phyloP scores from a whole-genome alignment of 345 rosid genomes.

The Linum usitatissimum region DNA sequence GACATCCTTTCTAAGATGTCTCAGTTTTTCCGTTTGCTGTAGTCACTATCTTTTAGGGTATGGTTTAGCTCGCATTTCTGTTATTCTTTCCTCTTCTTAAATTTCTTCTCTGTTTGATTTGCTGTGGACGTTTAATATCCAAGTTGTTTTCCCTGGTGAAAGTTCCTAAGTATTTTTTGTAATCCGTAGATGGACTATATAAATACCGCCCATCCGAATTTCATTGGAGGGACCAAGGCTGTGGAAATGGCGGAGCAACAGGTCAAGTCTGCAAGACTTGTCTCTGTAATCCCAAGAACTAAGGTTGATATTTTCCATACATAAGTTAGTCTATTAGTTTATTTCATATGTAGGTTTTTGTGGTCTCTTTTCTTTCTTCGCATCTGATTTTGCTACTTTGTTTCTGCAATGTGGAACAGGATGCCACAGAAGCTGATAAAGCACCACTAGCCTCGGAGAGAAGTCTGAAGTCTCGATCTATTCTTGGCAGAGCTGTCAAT shows the following conservation, averaged over 20 bases:
- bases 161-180: background rate
- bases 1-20: background rate
- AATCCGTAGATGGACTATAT: constrained; percentile 1
- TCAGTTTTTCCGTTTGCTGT: too few species aligned
- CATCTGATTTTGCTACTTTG: constrained; percentile 9
- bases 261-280: constrained; percentile 42
- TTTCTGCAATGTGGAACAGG: constrained; percentile 31
- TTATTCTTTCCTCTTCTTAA: background rate
- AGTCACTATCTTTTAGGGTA: too few species aligned
- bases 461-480: constrained; percentile 49
- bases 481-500: constrained; percentile 81
- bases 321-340: background rate
- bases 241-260: constrained; percentile 1
- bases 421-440: constrained; percentile 66
- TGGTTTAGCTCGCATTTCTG: too few species aligned
- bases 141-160: background rate
- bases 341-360: background rate
- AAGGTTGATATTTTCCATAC: constrained; percentile 38
- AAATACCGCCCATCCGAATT: background rate
- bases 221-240: constrained; percentile 5
- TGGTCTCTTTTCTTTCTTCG: background rate
- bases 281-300: constrained; percentile 40
- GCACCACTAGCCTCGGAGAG: constrained; percentile 61
- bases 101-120: background rate
- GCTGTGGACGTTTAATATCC: background rate